Conservation (phyloP, 345 rosid genomes). For the Acer yangbiense region DNA sequence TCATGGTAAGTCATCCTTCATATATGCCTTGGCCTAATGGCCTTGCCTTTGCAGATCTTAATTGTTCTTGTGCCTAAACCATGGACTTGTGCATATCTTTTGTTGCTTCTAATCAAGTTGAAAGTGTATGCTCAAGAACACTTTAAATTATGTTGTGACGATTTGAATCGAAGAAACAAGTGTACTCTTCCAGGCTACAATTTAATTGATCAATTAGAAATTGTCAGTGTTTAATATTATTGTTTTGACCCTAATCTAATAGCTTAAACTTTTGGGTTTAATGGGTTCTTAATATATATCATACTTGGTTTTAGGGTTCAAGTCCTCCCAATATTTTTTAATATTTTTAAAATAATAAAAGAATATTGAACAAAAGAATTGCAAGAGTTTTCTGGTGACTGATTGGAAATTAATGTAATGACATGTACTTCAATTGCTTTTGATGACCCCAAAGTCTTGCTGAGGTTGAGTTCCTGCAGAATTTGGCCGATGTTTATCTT, state of each 20-base stretch:
- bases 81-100: background rate
- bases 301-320: background rate
- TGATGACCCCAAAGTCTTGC: too few relatives aligned
- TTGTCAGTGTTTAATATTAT: background rate
- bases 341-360: too few relatives aligned
- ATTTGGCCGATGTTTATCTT: constrained; percentile 5
- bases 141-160: background rate
- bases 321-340: background rate
- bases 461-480: constrained; percentile 29
- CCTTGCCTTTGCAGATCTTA: too few relatives aligned
- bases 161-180: background rate
- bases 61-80: too few relatives aligned
- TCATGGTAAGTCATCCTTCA: too few relatives aligned
- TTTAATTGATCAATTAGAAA: background rate
- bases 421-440: background rate
- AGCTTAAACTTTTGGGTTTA: background rate
- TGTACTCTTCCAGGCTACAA: background rate
- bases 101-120: background rate
- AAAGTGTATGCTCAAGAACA: background rate
- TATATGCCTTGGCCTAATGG: too few relatives aligned
- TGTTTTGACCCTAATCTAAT: background rate
- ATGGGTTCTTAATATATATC: background rate
- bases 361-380: background rate
- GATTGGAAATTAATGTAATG: background rate
- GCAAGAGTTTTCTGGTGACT: too few relatives aligned